Percentiles rank a stretch among this genome's conserved stretches.
Conservation (phyloP, 2,329 filamentous ascomycete species). For the Chalaropsis ovoidea region DNA sequence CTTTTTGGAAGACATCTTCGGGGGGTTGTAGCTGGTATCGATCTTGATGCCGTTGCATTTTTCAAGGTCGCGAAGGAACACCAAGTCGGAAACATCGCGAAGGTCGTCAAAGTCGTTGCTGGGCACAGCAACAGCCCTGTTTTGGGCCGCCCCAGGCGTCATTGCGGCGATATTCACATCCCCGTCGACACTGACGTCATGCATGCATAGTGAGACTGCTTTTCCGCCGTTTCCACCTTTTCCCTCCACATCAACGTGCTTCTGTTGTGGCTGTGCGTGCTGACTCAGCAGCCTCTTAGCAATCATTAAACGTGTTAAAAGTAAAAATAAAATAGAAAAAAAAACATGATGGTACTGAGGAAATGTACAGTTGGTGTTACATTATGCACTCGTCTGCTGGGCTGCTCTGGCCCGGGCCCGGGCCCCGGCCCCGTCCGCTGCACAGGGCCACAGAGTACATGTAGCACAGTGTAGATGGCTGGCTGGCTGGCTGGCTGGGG, state of each 20-base stretch:
- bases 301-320: not conserved
- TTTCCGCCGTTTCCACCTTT: no score
- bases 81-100: conserved; percentile 63
- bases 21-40: conserved; percentile 43
- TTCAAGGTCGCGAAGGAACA: conserved; percentile 49
- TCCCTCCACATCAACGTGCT: not conserved
- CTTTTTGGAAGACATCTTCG: conserved; percentile 35
- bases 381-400: conserved; percentile 6
- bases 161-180: not conserved
- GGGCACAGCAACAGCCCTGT: conserved; percentile 41
- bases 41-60: conserved; percentile 49
- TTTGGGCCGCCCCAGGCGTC: not conserved
- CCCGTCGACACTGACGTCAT: conserved; percentile 2
- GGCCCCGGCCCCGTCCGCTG: not conserved
- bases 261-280: no score
- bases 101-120: conserved; percentile 77
- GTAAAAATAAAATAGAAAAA: conserved; percentile 4
- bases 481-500: not conserved
- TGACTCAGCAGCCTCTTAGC: not conserved
- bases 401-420: not conserved
- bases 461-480: no score
- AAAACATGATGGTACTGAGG: conserved; percentile 4
- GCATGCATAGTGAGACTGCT: not conserved
- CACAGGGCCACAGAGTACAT: no score
- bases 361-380: conserved; percentile 24